Evolutionary conservation across 768 basidiomycete species (phyloP).

Genomic region (Lentinula aciculospora): DNA sequence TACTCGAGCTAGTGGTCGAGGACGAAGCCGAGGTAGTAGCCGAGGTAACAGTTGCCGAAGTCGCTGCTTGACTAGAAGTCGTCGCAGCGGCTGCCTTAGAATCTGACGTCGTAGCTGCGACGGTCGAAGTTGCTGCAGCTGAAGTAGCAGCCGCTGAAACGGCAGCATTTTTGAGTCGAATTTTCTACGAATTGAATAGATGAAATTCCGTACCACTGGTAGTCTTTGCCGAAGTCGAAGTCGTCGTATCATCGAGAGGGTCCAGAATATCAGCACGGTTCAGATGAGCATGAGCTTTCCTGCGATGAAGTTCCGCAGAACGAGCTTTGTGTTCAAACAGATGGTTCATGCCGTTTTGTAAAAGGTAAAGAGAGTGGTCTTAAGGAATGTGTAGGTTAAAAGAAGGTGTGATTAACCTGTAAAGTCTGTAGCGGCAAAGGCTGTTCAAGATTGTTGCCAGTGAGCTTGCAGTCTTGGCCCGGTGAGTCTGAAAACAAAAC

Average conservation of each 20-base stretch:
- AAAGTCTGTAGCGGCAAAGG: not conserved
- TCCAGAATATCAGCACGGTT: conserved; percentile 1
- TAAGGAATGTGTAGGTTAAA: not conserved
- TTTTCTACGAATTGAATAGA: not conserved
- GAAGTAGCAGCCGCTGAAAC: not conserved
- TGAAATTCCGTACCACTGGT: not conserved
- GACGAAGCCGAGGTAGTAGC: not conserved
- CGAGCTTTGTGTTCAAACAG: not conserved
- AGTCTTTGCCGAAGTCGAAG: not conserved
- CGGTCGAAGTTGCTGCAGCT: not conserved
- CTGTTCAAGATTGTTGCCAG: not conserved
- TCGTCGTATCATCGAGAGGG: not conserved
- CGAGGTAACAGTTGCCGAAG: not conserved
- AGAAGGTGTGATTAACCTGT: not conserved
- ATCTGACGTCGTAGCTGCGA: not conserved
- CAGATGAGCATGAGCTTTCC: conserved; percentile 1
- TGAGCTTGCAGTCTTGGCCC: not conserved
- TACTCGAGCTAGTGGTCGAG: not conserved
- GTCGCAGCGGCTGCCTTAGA: not conserved
- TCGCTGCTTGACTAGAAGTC: not conserved
- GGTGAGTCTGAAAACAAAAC: not conserved
- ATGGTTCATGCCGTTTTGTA: not conserved
- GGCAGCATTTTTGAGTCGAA: not conserved
- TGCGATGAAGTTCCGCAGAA: not conserved
- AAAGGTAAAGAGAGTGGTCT: not conserved